Base-by-base conservation (phyloP, 176 grass and related monocot genomes). In the Dactylis glomerata region DNA sequence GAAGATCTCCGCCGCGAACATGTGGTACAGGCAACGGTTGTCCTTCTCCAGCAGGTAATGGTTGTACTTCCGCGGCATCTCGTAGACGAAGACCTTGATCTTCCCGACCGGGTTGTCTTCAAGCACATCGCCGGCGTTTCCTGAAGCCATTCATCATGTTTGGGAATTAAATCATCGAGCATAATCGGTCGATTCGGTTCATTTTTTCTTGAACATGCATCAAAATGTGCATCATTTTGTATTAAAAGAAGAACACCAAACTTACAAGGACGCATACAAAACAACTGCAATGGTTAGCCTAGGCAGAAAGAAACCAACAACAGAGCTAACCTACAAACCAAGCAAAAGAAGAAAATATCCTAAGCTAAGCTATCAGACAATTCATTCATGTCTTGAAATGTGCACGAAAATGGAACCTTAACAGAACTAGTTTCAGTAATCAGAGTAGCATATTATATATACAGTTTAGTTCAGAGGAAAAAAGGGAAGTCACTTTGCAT, bases 1-100 rank as follows among this genome's bases (percentile, higher is more conserved):
- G 86, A 93, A 93, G 86, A 93, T 88, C 78, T 93, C 92, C 0
- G 92, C 92, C 0, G 92, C 92, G 59, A 93, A 93, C 92, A 93
- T 93, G 85, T 93, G 88, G 49, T 42, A 28, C 0, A 93, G 88
- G 78, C 92, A 93, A 24, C 92, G 63, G 76, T 14, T 59, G 75
- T 93, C 92, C 88, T 88, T 93, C 5, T 66, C 65, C 1, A 93
- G 64, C 32, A 93, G 77, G 59, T 88, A 83, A 24, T 57, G 51
- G 85, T 90, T 93, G 92, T 93, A 93, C 83, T 88, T 93, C 6
- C 82, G 82, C 0, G 92, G 86, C 88, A 93, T 86, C 78, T 88
- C 88, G 63, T 93, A 93, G 16, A 93, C 44, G 80, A 83, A 93
- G 32, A 93, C 92, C 83, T 93, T 93, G 59, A 93, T 86, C 79